Evolutionary conservation across 495 filamentous ascomycete genomes (phyloP).

Genomic region (Evernia prunastri): DNA sequence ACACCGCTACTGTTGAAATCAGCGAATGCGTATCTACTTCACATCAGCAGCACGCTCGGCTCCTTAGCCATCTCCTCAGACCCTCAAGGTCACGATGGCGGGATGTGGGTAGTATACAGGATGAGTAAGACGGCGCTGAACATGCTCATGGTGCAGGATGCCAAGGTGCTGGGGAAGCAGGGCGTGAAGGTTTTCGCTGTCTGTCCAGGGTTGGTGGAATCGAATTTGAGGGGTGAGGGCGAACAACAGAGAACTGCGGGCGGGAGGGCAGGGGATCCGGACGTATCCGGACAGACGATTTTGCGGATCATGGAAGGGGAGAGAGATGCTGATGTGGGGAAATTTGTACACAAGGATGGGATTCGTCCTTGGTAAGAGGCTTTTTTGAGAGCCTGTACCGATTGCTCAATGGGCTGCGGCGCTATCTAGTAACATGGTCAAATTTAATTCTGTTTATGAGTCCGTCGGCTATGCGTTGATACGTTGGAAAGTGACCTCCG

Average conservation of each 20-base stretch:
- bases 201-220: constrained; percentile 30
- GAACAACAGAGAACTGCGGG: constrained; percentile 29
- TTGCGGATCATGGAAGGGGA: constrained; percentile 33
- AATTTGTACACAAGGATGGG: constrained; percentile 32
- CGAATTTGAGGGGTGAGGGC: constrained; percentile 33
- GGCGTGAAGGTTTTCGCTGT: constrained; percentile 30
- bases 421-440: too few relatives aligned
- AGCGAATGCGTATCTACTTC: constrained; percentile 27
- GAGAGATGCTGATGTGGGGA: constrained; percentile 33
- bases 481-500: too few relatives aligned
- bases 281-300: constrained; percentile 30
- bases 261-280: constrained; percentile 32
- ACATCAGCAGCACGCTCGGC: constrained; percentile 29
- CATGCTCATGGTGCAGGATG: constrained; percentile 26
- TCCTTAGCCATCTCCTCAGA: constrained; percentile 15
- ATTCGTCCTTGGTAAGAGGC: constrained; percentile 28
- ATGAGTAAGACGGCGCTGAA: constrained; percentile 30
- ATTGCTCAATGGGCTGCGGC: too few relatives aligned
- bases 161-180: constrained; percentile 9
- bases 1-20: constrained; percentile 30
- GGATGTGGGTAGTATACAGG: constrained; percentile 18
- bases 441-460: too few relatives aligned
- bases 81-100: not conserved
- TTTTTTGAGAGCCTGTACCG: not conserved
- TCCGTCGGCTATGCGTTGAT: too few relatives aligned